A percentile compares a stretch with the other conserved stretches of the same genome.
These are phyloP conservation scores for Penicillium sp. DNA, from an alignment of 2,329 filamentous ascomycete genomes.

Conservation along the genomic window DNA sequence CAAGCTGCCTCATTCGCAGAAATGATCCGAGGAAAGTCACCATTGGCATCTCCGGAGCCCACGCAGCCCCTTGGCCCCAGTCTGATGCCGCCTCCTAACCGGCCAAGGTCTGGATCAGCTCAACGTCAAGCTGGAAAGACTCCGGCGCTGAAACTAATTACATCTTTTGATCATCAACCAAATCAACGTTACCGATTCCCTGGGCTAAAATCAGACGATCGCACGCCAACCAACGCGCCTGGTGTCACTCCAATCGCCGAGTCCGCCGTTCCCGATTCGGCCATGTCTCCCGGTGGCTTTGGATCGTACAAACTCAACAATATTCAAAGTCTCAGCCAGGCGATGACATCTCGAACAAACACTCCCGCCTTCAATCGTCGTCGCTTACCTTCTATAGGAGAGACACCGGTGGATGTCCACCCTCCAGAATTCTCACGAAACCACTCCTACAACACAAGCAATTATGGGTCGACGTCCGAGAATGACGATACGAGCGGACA, in stretches of 20 bases:
- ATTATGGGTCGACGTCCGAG: constrained; percentile 55
- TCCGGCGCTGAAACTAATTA: constrained; percentile 87
- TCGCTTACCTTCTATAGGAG: constrained; percentile 77
- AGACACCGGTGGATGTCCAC: constrained; percentile 61
- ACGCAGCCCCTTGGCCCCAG: constrained; percentile 45
- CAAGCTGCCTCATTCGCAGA: constrained; percentile 54
- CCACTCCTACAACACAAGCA: constrained; percentile 47
- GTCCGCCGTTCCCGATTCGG: constrained; percentile 65
- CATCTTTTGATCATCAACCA: constrained; percentile 68
- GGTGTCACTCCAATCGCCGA: constrained; percentile 88
- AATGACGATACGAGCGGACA: constrained; percentile 36
- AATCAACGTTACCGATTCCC: constrained; percentile 65
- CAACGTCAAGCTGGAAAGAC: constrained; percentile 70
- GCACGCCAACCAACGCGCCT: constrained; percentile 73
- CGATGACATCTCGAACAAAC: constrained; percentile 66
- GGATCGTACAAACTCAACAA: constrained; percentile 61
- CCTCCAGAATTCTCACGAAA: constrained; percentile 47
- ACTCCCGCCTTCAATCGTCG: constrained; percentile 64
- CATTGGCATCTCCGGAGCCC: constrained; percentile 62
- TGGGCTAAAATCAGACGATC: constrained; percentile 56
- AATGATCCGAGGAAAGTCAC: constrained; percentile 30
- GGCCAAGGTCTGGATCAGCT: constrained; percentile 54
- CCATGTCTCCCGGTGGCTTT: constrained; percentile 68
- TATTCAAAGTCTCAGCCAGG: constrained; percentile 70
- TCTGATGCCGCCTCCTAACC: constrained; percentile 29